Evolutionary conservation across 1,139 yeast genomes (phyloP).

Genomic region (Torulaspora globosa): DNA sequence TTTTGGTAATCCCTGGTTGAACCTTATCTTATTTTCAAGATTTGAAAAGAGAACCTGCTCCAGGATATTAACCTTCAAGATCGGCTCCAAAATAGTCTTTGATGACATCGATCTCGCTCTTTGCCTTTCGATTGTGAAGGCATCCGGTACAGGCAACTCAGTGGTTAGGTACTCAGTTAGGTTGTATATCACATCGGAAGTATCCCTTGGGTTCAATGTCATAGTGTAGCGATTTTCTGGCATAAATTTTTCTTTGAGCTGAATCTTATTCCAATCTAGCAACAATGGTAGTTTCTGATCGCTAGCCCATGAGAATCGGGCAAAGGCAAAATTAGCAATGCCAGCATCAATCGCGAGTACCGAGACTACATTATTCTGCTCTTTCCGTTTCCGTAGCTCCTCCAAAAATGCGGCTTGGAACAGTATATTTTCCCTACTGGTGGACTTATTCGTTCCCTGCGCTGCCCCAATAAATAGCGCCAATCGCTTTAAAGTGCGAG

Average conservation of each 20-base stretch:
- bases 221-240: slow-evolving; percentile 14
- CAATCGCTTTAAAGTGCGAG: slow-evolving; percentile 19
- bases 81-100: slow-evolving; percentile 46
- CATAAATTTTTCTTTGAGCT: slow-evolving; percentile 37
- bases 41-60: slow-evolving; percentile 48
- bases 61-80: slow-evolving; percentile 49
- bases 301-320: slow-evolving; percentile 27
- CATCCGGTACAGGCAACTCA: slow-evolving; percentile 34
- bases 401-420: slow-evolving; percentile 17
- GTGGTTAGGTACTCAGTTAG: slow-evolving; percentile 19
- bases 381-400: slow-evolving; percentile 9
- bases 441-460: slow-evolving; percentile 21
- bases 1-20: slow-evolving; percentile 23
- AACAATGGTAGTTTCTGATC: slow-evolving; percentile 34
- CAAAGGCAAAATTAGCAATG: slow-evolving; percentile 42
- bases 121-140: slow-evolving; percentile 53
- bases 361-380: slow-evolving; percentile 19
- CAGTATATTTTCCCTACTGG: slow-evolving; percentile 15
- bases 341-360: slow-evolving; percentile 45
- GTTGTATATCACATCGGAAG: slow-evolving; percentile 21
- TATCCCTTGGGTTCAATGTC: slow-evolving; percentile 21
- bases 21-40: slow-evolving; percentile 31
- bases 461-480: slow-evolving; percentile 26
- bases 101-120: slow-evolving; percentile 49
- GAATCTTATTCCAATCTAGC: slow-evolving; percentile 44